Base-by-base conservation (phyloP, 139 green algal genomes). In the Chlamydomonas schloesseri region DNA sequence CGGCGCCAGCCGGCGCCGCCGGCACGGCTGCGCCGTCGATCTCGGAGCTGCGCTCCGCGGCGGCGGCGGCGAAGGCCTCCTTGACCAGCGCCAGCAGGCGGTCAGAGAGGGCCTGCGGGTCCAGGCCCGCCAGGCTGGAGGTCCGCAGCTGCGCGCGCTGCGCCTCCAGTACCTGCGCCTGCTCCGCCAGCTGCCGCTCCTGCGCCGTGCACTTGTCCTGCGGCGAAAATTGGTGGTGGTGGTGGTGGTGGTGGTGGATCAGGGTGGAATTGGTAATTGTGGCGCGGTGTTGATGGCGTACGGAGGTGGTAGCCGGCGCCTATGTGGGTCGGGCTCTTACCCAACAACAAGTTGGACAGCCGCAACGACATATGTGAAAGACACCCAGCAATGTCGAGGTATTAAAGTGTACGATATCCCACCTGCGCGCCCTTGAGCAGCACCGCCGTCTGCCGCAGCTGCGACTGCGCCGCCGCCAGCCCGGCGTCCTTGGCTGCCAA, bases 31-130 rank as follows among this genome's bases (percentile, higher is more conserved):
- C 42, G 42, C 42, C 42, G 42, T 50, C 42, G 42, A 50, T 50
- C 42, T 50, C 42, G 42, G 42, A 50, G 42, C 42, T 50, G 42
- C 8, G 42, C 42, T 50, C 50, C 46, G 67, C 53, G 46, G 24
- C 36, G 28, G 37, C 82, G 29, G 50, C 82, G 14, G 57, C 70
- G 58, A 73, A 71, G 23, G 82, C 70, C 71, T 88, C 71, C 87
- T 88, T 90, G 68, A 86, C 82, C 42, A 82, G 73, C 14, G 68
- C 64, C 15, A 88, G 81, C 68, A 90, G 67, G 21, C 81, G 70
- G 68, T 86, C 74, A 57, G 68, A 79, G 28, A 75, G 72, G 42
- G 68, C 58, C 65, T 82, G 74, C 28, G 72, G 75, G 24, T 86
- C 53, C 42, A 82, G 15, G 13, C 82, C 71, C 15, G 62, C 70